Evolutionary conservation across 2,329 filamentous ascomycete species (phyloP).

Genomic region (Xylariaceae sp.): DNA sequence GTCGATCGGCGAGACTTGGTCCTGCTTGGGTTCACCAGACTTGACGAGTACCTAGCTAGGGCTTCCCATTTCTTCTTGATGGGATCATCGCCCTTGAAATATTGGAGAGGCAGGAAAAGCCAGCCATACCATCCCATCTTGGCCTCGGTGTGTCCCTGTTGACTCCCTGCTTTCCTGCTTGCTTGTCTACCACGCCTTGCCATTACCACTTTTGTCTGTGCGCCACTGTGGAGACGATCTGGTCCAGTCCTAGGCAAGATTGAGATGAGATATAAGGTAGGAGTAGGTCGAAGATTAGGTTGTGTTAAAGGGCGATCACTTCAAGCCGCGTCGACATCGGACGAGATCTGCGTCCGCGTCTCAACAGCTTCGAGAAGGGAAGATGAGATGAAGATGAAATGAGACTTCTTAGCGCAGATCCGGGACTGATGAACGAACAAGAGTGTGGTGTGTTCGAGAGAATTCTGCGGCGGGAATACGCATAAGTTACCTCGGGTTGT

Average conservation of each 20-base stretch:
- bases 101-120: too few relatives aligned
- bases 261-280: neutral
- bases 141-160: neutral
- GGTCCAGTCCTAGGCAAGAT: conserved; percentile 1
- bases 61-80: neutral
- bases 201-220: neutral
- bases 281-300: too few relatives aligned
- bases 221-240: conserved; percentile 13
- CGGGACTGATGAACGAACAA: neutral
- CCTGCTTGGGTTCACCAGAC: neutral
- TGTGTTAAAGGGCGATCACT: neutral
- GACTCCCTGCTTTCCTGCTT: neutral
- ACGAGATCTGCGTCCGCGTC: conserved; percentile 21
- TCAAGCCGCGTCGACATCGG: conserved; percentile 13
- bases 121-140: too few relatives aligned
- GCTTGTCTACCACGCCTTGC: neutral
- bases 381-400: neutral
- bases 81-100: too few relatives aligned
- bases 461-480: too few relatives aligned
- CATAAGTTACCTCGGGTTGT: conserved; percentile 9
- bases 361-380: conserved; percentile 19
- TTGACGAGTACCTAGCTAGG: neutral
- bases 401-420: conserved; percentile 13
- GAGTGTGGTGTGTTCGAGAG: neutral
- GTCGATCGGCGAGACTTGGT: neutral